Conservation (phyloP, 768 basidiomycete genomes). For the Suillus alpinus region DNA sequence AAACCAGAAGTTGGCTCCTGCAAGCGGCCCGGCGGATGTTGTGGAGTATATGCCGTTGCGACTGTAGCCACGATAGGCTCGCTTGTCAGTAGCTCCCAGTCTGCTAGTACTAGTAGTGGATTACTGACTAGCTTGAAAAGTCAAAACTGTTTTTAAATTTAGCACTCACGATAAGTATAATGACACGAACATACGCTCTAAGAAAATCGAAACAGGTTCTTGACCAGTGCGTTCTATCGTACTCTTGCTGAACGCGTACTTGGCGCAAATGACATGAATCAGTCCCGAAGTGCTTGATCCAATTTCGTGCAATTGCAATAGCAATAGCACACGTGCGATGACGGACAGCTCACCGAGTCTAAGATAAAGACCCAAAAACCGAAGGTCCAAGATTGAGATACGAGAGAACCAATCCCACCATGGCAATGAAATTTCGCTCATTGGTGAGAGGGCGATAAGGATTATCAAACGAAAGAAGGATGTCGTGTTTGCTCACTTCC, state of each 20-base stretch:
- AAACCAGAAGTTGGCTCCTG: neutral
- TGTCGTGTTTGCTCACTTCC: neutral
- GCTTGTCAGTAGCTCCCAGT: neutral
- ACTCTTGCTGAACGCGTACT: neutral
- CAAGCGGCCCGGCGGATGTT: neutral
- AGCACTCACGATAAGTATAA: neutral
- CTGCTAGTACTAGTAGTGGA: neutral
- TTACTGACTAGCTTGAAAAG: neutral
- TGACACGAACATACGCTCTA: neutral
- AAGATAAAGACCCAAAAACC: neutral
- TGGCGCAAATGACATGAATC: neutral
- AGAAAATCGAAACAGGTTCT: neutral
- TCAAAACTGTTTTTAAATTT: neutral
- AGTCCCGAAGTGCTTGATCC: neutral
- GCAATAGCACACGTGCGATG: neutral
- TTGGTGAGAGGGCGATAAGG: slow-evolving; percentile 3
- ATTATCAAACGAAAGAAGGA: neutral
- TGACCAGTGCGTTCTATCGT: neutral
- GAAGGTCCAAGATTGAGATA: neutral
- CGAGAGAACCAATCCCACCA: neutral
- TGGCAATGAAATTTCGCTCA: neutral
- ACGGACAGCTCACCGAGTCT: neutral
- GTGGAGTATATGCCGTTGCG: neutral
- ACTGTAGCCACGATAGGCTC: neutral
- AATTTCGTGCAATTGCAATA: neutral